Conservation (phyloP, 2,329 filamentous ascomycete genomes). For the Sphaceloma murrayae region DNA sequence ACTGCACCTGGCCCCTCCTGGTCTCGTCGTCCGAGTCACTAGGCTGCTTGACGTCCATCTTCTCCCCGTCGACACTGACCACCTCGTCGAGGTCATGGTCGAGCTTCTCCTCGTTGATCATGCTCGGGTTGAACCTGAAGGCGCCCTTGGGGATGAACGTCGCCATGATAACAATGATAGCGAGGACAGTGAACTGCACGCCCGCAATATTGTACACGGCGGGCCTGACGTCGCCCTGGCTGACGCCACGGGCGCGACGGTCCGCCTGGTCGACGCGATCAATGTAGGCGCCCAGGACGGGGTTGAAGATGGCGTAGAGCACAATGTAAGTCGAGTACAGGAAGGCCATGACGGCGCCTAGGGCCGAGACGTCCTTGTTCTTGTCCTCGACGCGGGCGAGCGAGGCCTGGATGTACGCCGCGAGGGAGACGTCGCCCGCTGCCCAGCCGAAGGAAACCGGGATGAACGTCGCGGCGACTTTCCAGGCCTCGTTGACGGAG, state of each 20-base stretch:
- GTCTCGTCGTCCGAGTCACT: conserved; percentile 7
- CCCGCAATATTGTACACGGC: conserved; percentile 39
- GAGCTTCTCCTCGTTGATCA: conserved; percentile 33
- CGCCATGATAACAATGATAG: conserved; percentile 34
- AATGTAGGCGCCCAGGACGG: conserved; percentile 39
- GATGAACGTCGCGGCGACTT: conserved; percentile 38
- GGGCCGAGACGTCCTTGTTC: conserved; percentile 38
- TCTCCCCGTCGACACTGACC: not conserved
- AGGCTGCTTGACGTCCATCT: conserved; percentile 3
- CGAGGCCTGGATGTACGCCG: conserved; percentile 43
- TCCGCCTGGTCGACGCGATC: conserved; percentile 33
- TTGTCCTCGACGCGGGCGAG: conserved; percentile 38
- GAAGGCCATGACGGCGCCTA: conserved; percentile 45
- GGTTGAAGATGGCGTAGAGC: conserved; percentile 37
- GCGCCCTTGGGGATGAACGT: conserved; percentile 41
- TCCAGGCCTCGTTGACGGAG: conserved; percentile 39
- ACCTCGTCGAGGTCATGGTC: conserved; percentile 22
- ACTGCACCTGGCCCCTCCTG: conserved; percentile 6
- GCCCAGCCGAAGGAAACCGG: conserved; percentile 44
- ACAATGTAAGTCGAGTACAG: conserved; percentile 44
- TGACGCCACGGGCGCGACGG: conserved; percentile 16
- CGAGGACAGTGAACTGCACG: conserved; percentile 41
- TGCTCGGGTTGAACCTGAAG: conserved; percentile 36
- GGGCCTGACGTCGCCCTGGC: conserved; percentile 31
- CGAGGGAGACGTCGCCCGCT: conserved; percentile 43